phyloP scores from a whole-genome alignment of 2,329 filamentous ascomycete genomes.

The Periconia macrospinosa region DNA sequence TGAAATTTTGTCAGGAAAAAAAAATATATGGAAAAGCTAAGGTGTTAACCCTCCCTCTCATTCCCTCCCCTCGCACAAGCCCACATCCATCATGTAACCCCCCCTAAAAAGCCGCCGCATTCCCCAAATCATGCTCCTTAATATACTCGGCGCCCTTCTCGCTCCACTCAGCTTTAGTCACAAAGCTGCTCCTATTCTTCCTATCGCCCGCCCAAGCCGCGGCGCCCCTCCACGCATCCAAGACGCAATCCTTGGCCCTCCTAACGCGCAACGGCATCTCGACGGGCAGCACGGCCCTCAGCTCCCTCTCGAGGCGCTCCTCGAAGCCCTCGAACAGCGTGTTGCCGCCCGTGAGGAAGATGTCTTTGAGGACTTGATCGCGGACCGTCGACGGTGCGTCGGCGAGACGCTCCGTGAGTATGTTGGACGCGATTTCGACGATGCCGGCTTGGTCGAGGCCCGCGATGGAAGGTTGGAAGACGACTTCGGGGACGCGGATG shows the following conservation, averaged over 20 bases:
- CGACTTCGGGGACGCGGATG: slow-evolving; percentile 88
- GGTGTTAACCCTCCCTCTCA: too few species aligned
- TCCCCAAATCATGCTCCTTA: slow-evolving; percentile 64
- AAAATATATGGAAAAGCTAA: too few species aligned
- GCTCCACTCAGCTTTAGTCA: slow-evolving; percentile 79
- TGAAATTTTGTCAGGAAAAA: too few species aligned
- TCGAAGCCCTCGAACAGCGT: slow-evolving; percentile 86
- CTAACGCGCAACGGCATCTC: slow-evolving; percentile 68
- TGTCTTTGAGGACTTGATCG: slow-evolving; percentile 74
- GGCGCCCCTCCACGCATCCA: slow-evolving; percentile 93
- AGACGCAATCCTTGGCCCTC: slow-evolving; percentile 71
- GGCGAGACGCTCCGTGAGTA: slow-evolving; percentile 77
- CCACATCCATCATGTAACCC: too few species aligned
- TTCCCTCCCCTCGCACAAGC: background rate
- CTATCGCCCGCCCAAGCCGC: slow-evolving; percentile 75
- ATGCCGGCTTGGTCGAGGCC: slow-evolving; percentile 92
- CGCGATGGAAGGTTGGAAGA: slow-evolving; percentile 90
- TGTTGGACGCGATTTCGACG: slow-evolving; percentile 87
- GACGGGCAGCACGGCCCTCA: slow-evolving; percentile 67
- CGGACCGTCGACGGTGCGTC: slow-evolving; percentile 52
- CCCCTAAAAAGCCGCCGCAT: slow-evolving; percentile 30
- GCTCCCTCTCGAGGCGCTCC: slow-evolving; percentile 72
- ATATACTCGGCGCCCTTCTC: slow-evolving; percentile 95
- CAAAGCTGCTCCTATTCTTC: slow-evolving; percentile 64
- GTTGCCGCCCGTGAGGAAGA: slow-evolving; percentile 95